Evolutionary conservation across 495 filamentous ascomycete genomes (phyloP), one percentile per base, ranked within the genome.

Genomic region (Letharia columbiana): DNA sequence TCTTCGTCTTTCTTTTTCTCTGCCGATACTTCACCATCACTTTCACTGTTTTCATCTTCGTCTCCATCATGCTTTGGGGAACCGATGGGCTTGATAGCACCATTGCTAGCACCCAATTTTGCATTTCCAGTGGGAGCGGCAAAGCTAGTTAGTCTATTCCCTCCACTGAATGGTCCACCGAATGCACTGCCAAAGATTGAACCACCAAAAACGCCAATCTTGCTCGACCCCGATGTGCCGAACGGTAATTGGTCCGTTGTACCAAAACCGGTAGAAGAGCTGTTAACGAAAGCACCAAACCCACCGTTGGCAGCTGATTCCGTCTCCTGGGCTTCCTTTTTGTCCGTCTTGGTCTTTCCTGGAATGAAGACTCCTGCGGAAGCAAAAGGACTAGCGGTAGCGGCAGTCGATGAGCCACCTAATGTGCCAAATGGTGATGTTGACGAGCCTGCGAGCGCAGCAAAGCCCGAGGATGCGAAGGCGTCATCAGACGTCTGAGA

Each of bases 71-170:
- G 83, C 47, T 83, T 84, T 28, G 64, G 82, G 12, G 88, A 87
- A 13, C 91, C 91, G 69, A 96, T 89, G 1, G 89, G 77, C 75
- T 82, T 89, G 10, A 82, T 78, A 40, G 44, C 86, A 82, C 73
- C 86, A 85, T 79, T 68, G 41, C 77, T 82, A 57, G 77, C 77
- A 68, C 82, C 83, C 15, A 84, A 71, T 59, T 85, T 77, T 42
- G 74, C 77, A 47, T 83, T 73, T 41, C 78, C 77, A 60, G 81
- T 84, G 39, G 86, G 83, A 44, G 85, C 85, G 20, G 87, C 89
- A 74, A 95, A 95, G 71, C 79, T 87, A 9, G 80, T 82, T 20
- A 91, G 75, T 28, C 78, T 78, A 15, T 80, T 75, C 37, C 79
- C 77, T 15, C 78, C 72, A 17, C 82, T 75, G 67, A 84, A 82